Evolutionary conservation across 2,329 filamentous ascomycete genomes (phyloP).

Genomic region (Microdochium paspali): DNA sequence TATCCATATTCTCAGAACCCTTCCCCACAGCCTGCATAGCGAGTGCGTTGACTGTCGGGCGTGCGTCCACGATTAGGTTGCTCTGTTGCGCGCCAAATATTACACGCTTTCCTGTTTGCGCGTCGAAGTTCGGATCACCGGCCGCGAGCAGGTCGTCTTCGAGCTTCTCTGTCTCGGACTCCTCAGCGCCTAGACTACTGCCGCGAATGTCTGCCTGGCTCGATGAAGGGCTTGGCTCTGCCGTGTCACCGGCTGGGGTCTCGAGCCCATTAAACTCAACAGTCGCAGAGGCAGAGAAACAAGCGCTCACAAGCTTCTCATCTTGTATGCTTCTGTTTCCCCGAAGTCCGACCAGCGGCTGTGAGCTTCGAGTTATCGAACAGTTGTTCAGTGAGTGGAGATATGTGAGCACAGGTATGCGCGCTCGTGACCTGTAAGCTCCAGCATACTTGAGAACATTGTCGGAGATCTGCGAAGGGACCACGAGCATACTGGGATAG

Average conservation of each 20-base stretch:
- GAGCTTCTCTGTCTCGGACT: constrained; percentile 52
- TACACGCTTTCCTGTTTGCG: constrained; percentile 50
- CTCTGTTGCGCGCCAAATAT: constrained; percentile 88
- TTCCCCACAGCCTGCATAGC: constrained; percentile 90
- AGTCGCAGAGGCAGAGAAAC: constrained; percentile 65
- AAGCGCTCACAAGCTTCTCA: constrained; percentile 85
- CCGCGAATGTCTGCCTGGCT: constrained; percentile 41
- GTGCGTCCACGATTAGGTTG: constrained; percentile 92
- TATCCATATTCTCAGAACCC: constrained; percentile 95
- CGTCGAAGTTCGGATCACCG: constrained; percentile 40
- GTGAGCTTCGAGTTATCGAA: constrained; percentile 89
- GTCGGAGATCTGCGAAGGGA: constrained; percentile 88
- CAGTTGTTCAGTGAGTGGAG: constrained; percentile 96
- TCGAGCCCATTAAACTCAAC: constrained; percentile 26
- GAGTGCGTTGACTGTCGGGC: constrained; percentile 87
- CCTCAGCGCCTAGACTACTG: constrained; percentile 33
- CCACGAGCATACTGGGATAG: constrained; percentile 76
- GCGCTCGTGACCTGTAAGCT: constrained; percentile 76
- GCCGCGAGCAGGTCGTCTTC: constrained; percentile 59
- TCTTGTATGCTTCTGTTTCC: constrained; percentile 91
- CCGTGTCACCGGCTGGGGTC: constrained; percentile 17
- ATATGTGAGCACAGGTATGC: constrained; percentile 86
- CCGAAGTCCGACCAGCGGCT: constrained; percentile 78
- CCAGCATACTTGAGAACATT: constrained; percentile 91
- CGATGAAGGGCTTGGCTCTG: constrained; percentile 29